Evolutionary conservation across 2,329 filamentous ascomycete genomes (phyloP).

Genomic region (Rhexocercosporidium sp.): DNA sequence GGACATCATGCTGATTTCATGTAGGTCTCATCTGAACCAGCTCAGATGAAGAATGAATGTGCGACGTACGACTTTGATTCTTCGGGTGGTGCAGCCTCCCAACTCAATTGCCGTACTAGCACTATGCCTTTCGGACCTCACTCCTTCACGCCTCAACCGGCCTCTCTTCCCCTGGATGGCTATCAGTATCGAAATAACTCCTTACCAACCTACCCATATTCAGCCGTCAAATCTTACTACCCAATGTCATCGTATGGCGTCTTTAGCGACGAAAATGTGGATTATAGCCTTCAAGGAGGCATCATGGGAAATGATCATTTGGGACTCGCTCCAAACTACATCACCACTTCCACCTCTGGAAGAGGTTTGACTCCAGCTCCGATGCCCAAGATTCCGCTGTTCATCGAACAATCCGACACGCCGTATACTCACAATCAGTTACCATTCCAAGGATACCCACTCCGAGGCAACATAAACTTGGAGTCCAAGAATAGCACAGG

Average conservation of each 20-base stretch:
- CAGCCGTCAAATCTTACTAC: slow-evolving; percentile 31
- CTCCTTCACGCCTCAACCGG: slow-evolving; percentile 21
- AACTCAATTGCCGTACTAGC: slow-evolving; percentile 30
- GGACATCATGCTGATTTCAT: slow-evolving; percentile 21
- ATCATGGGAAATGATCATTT: slow-evolving; percentile 17
- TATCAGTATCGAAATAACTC: slow-evolving; percentile 32
- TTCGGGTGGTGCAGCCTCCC: slow-evolving; percentile 29
- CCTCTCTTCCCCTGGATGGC: slow-evolving; percentile 22
- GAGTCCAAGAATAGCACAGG: slow-evolving; percentile 30
- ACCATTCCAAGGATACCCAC: slow-evolving; percentile 29
- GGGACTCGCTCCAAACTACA: slow-evolving; percentile 21
- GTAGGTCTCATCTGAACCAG: slow-evolving; percentile 39
- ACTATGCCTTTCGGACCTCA: slow-evolving; percentile 31
- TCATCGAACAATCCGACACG: slow-evolving; percentile 30
- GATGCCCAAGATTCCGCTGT: slow-evolving; percentile 26
- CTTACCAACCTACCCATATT: slow-evolving; percentile 27
- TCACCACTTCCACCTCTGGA: slow-evolving; percentile 12
- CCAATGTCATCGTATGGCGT: slow-evolving; percentile 29
- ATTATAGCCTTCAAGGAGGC: slow-evolving; percentile 30
- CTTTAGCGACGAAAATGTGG: slow-evolving; percentile 35
- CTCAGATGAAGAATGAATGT: slow-evolving; percentile 36
- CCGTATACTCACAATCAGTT: slow-evolving; percentile 30
- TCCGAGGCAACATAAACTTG: slow-evolving; percentile 29
- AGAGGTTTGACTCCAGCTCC: slow-evolving; percentile 31
- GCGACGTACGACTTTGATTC: slow-evolving; percentile 33